Evolutionary conservation across 352 stramenopile species (phyloP), one percentile per base, ranked within the genome.

Genomic region (Globisporangium megalacanthum): DNA sequence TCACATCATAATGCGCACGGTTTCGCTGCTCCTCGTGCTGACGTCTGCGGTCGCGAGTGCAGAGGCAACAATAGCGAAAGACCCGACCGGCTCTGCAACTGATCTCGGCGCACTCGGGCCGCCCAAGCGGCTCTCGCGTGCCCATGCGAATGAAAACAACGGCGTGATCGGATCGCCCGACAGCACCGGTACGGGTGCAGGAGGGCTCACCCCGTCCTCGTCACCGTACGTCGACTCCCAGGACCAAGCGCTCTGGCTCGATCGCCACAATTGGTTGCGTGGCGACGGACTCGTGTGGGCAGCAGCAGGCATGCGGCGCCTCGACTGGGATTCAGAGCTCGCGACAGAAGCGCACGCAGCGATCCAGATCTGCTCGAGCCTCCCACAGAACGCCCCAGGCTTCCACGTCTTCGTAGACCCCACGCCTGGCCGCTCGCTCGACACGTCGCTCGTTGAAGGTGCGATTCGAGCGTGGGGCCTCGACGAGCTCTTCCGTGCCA

Each of bases 201-300:
- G 35, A 2, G 47, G 14, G 41, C 48, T 6, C 37, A 37, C 6
- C 37, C 57, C 39, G 45, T 57, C 22, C 37, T 62, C 39, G 45
- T 57, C 22, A 50, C 57, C 20, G 36, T 52, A 20, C 17, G 19
- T 19, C 15, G 41, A 11, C 8, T 11, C 33, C 8, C 41, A n/a
- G 0, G 60, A 66, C 33, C 60, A 46, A n/a, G 48, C 54, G 25
- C 42, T 50, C 1, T 66, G 60, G 60, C 60, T 66, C 19, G 60
- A 66, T 20, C 55, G 60, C 19, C 48, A 50, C 41, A 61, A 66
- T 36, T 66, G 54, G 54, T 49, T 66, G 13, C 60, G 60, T 36
- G 52, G 45, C 22, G 60, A 66, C 15, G 60, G 54, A 19, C 54
- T 66, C n/a, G 37, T 62, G 19, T 66, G 41, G 37, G 17, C 46